phyloP scores from a whole-genome alignment of 1,139 yeast genomes.

The Candida pseudocylindracea region DNA sequence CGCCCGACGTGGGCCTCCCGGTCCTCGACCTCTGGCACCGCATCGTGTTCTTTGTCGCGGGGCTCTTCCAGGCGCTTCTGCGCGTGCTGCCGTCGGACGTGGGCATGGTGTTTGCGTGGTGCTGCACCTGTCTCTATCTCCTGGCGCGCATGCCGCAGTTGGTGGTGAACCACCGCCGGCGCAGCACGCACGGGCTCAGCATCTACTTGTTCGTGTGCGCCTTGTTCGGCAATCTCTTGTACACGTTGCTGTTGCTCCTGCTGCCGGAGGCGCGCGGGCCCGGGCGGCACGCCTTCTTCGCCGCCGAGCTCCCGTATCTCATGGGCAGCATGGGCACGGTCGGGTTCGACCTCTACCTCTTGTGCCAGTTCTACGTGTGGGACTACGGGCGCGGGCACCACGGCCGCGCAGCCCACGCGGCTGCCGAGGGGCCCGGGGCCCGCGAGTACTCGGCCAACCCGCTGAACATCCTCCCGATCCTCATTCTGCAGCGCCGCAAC shows the following conservation, averaged over 20 bases:
- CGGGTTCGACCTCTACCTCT: constrained; percentile 11
- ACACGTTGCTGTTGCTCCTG: too few species aligned
- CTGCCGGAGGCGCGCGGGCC: constrained; percentile 1
- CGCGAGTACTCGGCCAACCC: too few species aligned
- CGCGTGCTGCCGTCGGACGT: too few species aligned
- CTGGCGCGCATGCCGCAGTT: not conserved
- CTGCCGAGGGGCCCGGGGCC: too few species aligned
- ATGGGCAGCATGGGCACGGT: constrained; percentile 17
- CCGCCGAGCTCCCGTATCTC: constrained; percentile 14
- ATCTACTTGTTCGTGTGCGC: not conserved
- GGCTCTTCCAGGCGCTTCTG: too few species aligned
- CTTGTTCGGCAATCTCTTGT: constrained; percentile 1
- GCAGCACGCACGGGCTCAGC: not conserved
- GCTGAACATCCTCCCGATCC: too few species aligned
- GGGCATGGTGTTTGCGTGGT: not conserved
- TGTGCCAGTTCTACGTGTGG: constrained; percentile 9
- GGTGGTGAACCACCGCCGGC: not conserved
- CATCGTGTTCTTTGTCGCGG: too few species aligned
- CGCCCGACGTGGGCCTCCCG: too few species aligned
- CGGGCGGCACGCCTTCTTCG: constrained; percentile 4
- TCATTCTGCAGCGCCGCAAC: too few species aligned
- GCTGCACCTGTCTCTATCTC: not conserved
- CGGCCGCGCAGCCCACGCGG: too few species aligned
- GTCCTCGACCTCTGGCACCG: too few species aligned
- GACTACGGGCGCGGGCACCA: too few species aligned